A percentile compares a stretch with the other conserved stretches of the same genome.
phyloP scores from a whole-genome alignment of 2,329 filamentous ascomycete genomes.

The Bipolaris gigantea region DNA sequence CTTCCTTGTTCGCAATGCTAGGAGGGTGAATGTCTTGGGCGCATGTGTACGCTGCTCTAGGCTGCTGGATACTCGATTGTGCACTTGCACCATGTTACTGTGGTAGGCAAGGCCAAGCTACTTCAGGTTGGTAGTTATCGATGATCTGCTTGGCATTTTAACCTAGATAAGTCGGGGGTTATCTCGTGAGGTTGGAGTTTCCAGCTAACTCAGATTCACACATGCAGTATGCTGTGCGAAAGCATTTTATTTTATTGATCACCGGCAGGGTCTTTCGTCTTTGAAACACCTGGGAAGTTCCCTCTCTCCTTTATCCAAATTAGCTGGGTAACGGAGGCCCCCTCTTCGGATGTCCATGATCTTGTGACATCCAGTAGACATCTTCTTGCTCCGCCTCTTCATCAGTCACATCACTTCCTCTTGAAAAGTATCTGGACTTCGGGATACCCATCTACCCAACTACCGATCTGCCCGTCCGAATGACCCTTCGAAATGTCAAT shows the following conservation, averaged over 20 bases:
- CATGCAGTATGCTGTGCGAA: background rate
- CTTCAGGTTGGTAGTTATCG: background rate
- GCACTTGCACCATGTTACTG: background rate
- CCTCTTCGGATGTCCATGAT: too few relatives aligned
- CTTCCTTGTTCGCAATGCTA: background rate
- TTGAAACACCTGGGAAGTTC: too few relatives aligned
- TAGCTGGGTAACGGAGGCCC: too few relatives aligned
- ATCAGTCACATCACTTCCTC: background rate
- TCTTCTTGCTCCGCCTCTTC: too few relatives aligned
- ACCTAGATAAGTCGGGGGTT: background rate
- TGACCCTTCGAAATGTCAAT: background rate
- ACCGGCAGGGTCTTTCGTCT: too few relatives aligned
- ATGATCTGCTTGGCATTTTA: background rate
- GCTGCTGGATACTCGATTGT: background rate
- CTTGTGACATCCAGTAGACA: too few relatives aligned
- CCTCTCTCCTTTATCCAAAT: too few relatives aligned
- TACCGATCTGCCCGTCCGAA: background rate
- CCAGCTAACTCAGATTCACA: background rate
- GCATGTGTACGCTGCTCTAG: background rate
- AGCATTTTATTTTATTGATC: too few relatives aligned
- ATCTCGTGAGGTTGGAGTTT: background rate
- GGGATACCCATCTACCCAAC: background rate
- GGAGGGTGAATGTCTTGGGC: background rate
- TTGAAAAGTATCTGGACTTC: background rate
- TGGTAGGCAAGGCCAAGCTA: background rate